Percentiles rank a stretch among this genome's conserved stretches.
Evolutionary conservation across 169 alveolate genomes (phyloP).

Genomic region (Toxoplasma gondii): DNA sequence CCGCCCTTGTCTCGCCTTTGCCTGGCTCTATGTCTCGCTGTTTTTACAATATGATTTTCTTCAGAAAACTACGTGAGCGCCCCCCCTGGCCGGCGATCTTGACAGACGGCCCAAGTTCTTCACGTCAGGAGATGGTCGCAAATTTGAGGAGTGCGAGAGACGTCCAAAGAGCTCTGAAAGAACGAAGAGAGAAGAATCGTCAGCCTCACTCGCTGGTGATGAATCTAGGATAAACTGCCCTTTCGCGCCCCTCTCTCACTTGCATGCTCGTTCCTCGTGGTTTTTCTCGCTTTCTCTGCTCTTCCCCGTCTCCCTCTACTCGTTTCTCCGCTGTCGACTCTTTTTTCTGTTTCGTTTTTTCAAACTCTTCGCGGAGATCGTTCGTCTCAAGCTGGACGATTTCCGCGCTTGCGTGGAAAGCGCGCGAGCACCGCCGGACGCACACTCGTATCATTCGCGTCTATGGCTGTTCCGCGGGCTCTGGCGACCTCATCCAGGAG

Average conservation of each 20-base stretch:
- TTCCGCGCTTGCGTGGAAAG: no score
- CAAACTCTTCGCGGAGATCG: no score
- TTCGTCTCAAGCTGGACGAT: no score
- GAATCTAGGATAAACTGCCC: neutral
- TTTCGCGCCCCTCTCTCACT: neutral
- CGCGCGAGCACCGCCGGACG: no score
- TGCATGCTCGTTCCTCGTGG: neutral
- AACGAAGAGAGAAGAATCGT: neutral
- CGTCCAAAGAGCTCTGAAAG: neutral
- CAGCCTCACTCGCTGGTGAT: conserved; percentile 17
- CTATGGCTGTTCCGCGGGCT: no score
- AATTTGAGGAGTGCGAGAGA: neutral
- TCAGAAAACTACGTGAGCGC: conserved; percentile 3
- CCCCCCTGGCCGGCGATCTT: neutral
- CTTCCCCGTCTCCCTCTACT: neutral
- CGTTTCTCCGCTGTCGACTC: neutral
- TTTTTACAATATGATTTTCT: neutral
- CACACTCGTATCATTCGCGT: no score
- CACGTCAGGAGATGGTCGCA: neutral
- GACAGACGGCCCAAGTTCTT: neutral
- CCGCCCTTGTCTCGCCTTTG: no score
- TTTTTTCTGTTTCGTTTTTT: neutral
- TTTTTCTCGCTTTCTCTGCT: neutral
- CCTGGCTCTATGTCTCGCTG: neutral
- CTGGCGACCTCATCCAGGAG: no score